Conservation (phyloP, 2,329 filamentous ascomycete species). For the Aspergillus sp. region DNA sequence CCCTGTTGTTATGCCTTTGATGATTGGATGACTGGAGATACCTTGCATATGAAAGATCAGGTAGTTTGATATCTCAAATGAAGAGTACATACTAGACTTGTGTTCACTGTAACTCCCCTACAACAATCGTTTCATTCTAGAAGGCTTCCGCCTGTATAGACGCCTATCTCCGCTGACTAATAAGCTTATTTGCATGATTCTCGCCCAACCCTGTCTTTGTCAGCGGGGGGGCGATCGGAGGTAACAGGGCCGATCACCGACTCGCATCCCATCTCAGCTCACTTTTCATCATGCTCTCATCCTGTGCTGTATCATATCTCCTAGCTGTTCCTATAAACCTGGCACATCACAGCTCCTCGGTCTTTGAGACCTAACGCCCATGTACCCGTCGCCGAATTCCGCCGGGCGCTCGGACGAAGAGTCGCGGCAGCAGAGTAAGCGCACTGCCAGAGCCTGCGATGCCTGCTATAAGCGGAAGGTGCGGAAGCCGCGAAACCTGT, state of each 20-base stretch:
- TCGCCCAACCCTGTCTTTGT: neutral
- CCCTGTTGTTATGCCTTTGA: neutral
- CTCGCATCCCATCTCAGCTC: neutral
- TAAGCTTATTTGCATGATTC: neutral
- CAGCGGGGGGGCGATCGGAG: neutral
- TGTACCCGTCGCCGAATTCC: slow-evolving; percentile 19
- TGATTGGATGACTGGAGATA: neutral
- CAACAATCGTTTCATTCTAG: neutral
- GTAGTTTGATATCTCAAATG: neutral
- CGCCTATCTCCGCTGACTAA: slow-evolving; percentile 1
- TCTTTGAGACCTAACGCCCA: neutral
- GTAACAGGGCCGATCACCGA: neutral
- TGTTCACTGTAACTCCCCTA: too few species aligned
- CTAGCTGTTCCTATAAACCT: neutral
- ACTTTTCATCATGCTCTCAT: neutral
- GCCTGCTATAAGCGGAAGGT: slow-evolving; percentile 53
- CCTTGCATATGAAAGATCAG: neutral
- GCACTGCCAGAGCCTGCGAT: slow-evolving; percentile 47
- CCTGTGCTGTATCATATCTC: neutral
- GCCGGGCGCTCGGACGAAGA: slow-evolving; percentile 24
- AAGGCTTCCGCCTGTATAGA: neutral
- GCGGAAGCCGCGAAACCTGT: neutral
- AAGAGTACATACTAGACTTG: neutral
- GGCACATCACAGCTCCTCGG: too few species aligned
- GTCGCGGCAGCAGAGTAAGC: slow-evolving; percentile 18